Evolutionary conservation across 345 rosid species (phyloP), one percentile per base, ranked within the genome.

Genomic region (Kernera saxatilis): DNA sequence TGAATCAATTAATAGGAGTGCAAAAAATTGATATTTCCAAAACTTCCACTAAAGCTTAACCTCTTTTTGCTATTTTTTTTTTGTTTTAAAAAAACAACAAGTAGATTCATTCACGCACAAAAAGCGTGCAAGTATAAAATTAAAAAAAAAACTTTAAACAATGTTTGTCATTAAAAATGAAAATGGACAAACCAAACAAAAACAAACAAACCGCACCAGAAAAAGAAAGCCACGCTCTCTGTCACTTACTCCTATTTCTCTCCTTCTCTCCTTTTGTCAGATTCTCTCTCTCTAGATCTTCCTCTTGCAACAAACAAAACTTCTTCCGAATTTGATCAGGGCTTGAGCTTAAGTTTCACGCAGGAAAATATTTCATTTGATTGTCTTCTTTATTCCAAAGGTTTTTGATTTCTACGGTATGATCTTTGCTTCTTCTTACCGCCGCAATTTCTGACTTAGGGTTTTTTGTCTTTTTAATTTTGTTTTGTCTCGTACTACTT

Each of bases 161-260:
- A 6, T 10, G 26, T 7, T 11, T 13, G 72, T 49, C 48, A 67
- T 60, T 41, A 68, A 74, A 51, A 74, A 48, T 22, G 63, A 44
- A 68, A 74, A 44, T 50, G 56, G 72, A 52, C 14, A 74, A 51
- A 68, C 60, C 25, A 74, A 58, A 75, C 70, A 35, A 69, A 75
- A 68, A 75, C 70, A 69, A 75, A 75, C 70, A 75, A 75, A 75
- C 70, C 52, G 75, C 74, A 75, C 70, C 74, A 69, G 79, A 55
- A 46, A 75, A 75, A 75, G 65, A 69, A 62, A 48, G 65, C 51
- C 69, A 62, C 79, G 70, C 79, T 75, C 79, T 52, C 79, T 69
- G 70, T 74, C 78, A 41, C 70, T 59, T 59, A 33, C 73, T 68
- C 50, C 54, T 69, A 69, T 69, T 53, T 75, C 59, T 53, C 64